phyloP scores from a whole-genome alignment of 129 eudicot genomes.

The Chrysanthemum seticuspe region DNA sequence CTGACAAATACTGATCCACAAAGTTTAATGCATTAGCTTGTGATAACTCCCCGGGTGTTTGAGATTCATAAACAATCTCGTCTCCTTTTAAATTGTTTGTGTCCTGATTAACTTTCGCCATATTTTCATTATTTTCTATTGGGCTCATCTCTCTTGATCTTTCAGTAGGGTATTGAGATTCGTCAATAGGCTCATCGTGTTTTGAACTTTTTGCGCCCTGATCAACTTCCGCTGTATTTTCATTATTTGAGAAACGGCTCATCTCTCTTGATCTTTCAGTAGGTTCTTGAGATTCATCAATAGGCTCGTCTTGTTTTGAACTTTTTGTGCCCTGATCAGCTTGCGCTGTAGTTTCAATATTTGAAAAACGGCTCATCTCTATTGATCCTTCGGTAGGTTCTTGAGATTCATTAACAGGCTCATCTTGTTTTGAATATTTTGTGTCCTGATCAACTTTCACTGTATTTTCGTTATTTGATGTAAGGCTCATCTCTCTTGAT shows the following conservation, averaged over 20 bases:
- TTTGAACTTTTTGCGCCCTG: too few species aligned
- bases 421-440: constrained; percentile 8
- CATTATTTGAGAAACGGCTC: too few species aligned
- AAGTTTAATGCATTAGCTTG: constrained; percentile 54
- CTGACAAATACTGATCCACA: constrained; percentile 67
- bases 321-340: constrained; percentile 25
- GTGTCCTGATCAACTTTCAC: constrained; percentile 18
- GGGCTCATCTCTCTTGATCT: too few species aligned
- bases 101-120: too few species aligned
- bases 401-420: constrained; percentile 41
- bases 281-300: constrained; percentile 58
- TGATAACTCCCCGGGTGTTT: constrained; percentile 39
- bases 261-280: too few species aligned
- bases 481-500: constrained; percentile 24
- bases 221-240: too few species aligned
- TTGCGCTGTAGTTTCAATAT: constrained; percentile 16
- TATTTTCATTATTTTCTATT: too few species aligned
- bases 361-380: not conserved
- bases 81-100: too few species aligned
- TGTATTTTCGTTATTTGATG: constrained; percentile 10
- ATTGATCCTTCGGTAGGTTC: constrained; percentile 33
- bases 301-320: constrained; percentile 14
- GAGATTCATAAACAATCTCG: too few species aligned
- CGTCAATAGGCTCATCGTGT: too few species aligned
- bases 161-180: not conserved